A percentile compares a stretch with the other conserved stretches of the same genome.
Evolutionary conservation across 805 yeast species (phyloP).

Genomic region (Ogataea minuta): DNA sequence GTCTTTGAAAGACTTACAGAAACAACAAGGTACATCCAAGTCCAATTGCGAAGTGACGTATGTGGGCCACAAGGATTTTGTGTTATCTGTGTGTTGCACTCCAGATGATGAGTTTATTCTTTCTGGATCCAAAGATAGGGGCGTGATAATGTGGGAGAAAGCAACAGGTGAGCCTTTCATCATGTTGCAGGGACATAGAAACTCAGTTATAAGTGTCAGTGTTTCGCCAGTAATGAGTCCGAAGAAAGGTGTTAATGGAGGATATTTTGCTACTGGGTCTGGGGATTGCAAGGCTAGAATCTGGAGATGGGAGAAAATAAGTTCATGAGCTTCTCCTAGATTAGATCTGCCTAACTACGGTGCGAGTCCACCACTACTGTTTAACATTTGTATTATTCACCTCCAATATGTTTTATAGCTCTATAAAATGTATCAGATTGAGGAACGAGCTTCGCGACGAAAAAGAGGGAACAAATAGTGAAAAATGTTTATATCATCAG

Average conservation of each 20-base stretch:
- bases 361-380: slow-evolving; percentile 7
- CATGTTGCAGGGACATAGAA: slow-evolving; percentile 96
- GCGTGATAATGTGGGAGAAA: slow-evolving; percentile 96
- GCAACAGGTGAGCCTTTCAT: slow-evolving; percentile 85
- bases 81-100: slow-evolving; percentile 87
- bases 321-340: slow-evolving; percentile 12
- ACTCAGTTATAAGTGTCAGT: slow-evolving; percentile 91
- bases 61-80: slow-evolving; percentile 95
- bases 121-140: slow-evolving; percentile 95
- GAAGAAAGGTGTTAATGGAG: slow-evolving; percentile 54
- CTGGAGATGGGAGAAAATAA: slow-evolving; percentile 74
- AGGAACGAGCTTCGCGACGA: slow-evolving; percentile 6
- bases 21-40: slow-evolving; percentile 45
- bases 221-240: slow-evolving; percentile 73
- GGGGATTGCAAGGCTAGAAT: slow-evolving; percentile 98
- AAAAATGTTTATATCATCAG: not conserved
- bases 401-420: slow-evolving; percentile 9
- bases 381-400: slow-evolving; percentile 18
- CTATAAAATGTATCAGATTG: slow-evolving; percentile 1
- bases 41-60: slow-evolving; percentile 85
- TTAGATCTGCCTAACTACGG: not conserved
- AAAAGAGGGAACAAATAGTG: slow-evolving; percentile 4
- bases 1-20: slow-evolving; percentile 68
- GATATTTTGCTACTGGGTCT: slow-evolving; percentile 93
- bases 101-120: slow-evolving; percentile 89